Conservation (phyloP, 345 rosid genomes). For the Theobroma cacao region DNA sequence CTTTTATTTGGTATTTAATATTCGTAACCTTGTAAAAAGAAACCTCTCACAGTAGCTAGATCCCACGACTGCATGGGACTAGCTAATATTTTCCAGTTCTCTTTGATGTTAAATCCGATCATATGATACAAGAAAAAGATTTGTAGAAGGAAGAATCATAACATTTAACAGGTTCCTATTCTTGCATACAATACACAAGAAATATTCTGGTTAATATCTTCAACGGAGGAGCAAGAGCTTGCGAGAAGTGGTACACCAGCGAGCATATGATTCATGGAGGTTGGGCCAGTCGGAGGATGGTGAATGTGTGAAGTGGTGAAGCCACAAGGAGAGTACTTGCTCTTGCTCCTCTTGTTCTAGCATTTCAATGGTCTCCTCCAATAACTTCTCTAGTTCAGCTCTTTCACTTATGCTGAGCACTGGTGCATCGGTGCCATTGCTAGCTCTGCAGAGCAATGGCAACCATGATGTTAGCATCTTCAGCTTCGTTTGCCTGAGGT, state of each 20-base stretch:
- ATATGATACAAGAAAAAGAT: not conserved
- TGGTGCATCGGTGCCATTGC: conserved; percentile 68
- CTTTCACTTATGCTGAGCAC: conserved; percentile 49
- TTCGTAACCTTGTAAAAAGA: not conserved
- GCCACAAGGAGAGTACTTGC: conserved; percentile 76
- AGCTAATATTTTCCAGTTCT: not conserved
- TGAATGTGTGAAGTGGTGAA: conserved; percentile 66
- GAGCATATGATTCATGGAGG: conserved; percentile 54
- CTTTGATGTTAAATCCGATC: not conserved
- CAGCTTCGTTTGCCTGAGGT: conserved; percentile 42
- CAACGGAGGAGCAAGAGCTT: conserved; percentile 41
- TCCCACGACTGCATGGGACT: not conserved
- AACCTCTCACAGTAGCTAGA: not conserved
- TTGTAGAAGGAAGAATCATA: not conserved
- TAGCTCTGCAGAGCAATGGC: conserved; percentile 71
- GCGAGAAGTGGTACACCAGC: conserved; percentile 78
- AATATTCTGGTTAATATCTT: not conserved
- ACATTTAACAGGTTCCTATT: not conserved
- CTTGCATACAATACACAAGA: not conserved
- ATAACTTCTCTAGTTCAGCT: conserved; percentile 49
- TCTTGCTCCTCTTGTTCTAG: conserved; percentile 62
- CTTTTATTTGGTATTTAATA: too few species aligned
- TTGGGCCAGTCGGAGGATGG: conserved; percentile 91
- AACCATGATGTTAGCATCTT: conserved; percentile 72
- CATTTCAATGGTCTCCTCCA: conserved; percentile 59